Percentiles rank a stretch among this genome's conserved stretches.
phyloP scores from a whole-genome alignment of 1,284 basidiomycete genomes.

The Puccinia coronata region DNA sequence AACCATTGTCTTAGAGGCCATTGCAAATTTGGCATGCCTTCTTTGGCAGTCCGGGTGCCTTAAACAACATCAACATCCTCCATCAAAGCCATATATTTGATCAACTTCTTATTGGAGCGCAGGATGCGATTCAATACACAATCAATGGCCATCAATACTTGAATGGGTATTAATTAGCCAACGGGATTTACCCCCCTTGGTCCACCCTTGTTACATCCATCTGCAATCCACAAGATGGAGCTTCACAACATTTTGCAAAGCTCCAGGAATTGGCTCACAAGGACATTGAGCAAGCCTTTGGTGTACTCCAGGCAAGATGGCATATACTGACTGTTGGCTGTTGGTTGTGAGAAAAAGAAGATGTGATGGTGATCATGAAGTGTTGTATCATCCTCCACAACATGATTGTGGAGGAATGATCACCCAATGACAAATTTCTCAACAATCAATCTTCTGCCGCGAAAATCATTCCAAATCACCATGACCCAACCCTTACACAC shows the following conservation, averaged over 20 bases:
- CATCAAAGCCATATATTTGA: neutral
- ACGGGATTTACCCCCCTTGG: neutral
- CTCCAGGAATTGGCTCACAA: neutral
- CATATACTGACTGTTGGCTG: neutral
- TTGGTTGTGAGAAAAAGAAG: neutral
- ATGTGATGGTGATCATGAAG: constrained; percentile 3
- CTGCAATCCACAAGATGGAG: neutral
- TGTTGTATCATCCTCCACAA: constrained; percentile 11
- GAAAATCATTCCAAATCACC: neutral
- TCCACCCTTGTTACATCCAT: neutral
- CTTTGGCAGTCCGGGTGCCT: neutral
- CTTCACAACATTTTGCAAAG: neutral
- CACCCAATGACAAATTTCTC: neutral
- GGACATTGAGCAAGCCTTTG: constrained; percentile 14
- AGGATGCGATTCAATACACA: neutral
- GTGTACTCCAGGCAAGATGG: neutral
- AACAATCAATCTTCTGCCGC: neutral
- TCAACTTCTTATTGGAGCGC: neutral
- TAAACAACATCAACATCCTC: neutral
- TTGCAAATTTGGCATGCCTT: neutral
- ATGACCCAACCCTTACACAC: neutral
- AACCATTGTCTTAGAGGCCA: neutral
- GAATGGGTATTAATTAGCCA: neutral
- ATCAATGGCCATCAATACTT: neutral
- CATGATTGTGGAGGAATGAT: constrained; percentile 3